These are phyloP conservation scores for Alternaria novae-zelandiae DNA, from an alignment of 2,329 filamentous ascomycete genomes.

Conservation along the genomic window DNA sequence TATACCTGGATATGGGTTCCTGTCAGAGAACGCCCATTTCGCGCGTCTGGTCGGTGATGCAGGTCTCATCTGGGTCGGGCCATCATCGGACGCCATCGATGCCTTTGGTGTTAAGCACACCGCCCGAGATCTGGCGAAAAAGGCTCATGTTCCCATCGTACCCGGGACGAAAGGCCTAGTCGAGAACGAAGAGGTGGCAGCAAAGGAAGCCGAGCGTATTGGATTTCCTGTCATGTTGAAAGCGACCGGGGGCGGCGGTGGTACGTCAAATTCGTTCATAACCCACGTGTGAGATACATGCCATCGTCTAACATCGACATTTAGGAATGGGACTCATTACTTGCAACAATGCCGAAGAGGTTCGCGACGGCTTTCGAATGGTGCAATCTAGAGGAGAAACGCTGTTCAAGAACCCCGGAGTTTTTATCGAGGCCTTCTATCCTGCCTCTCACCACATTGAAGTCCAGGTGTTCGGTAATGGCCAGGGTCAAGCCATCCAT, in stretches of 20 bases:
- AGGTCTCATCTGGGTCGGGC: conserved; percentile 67
- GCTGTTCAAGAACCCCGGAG: conserved; percentile 14
- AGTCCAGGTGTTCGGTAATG: conserved; percentile 88
- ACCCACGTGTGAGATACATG: background rate
- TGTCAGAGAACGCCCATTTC: conserved; percentile 69
- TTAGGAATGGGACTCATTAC: conserved; percentile 54
- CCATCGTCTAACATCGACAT: background rate
- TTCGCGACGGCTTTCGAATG: conserved; percentile 55
- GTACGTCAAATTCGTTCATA: conserved; percentile 22
- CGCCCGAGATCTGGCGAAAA: conserved; percentile 60
- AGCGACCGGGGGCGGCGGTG: conserved; percentile 65
- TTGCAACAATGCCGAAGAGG: conserved; percentile 15
- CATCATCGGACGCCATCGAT: conserved; percentile 60
- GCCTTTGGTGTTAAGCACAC: conserved; percentile 66
- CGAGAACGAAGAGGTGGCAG: conserved; percentile 16
- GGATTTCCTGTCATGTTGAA: conserved; percentile 65
- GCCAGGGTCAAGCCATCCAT: conserved; percentile 77
- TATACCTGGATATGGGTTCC: conserved; percentile 71
- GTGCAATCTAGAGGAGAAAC: conserved; percentile 59
- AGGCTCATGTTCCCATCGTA: conserved; percentile 62
- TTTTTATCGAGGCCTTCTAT: conserved; percentile 58
- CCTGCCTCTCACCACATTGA: conserved; percentile 70
- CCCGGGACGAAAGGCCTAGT: conserved; percentile 62
- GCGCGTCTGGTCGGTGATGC: conserved; percentile 59
- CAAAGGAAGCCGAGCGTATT: conserved; percentile 55